These are phyloP conservation scores for Marasmius oreades DNA, from an alignment of 1,284 basidiomycete genomes.

Conservation along the genomic window DNA sequence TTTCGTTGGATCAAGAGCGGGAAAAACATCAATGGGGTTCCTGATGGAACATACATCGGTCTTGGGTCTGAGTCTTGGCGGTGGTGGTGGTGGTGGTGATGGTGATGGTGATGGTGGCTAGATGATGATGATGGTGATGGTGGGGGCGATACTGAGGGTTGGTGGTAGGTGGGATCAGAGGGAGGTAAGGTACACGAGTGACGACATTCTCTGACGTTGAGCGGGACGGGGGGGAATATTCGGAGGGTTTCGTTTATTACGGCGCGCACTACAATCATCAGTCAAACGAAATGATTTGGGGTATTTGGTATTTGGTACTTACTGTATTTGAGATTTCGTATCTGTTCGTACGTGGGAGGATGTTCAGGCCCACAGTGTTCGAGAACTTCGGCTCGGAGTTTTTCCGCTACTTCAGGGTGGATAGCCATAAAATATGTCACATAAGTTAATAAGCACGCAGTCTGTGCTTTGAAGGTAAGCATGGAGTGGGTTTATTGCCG, in stretches of 20 bases:
- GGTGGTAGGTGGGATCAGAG: conserved; percentile 43
- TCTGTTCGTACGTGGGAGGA: conserved; percentile 48
- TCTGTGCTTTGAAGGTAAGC: conserved; percentile 32
- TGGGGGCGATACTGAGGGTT: conserved; percentile 1
- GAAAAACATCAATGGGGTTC: conserved; percentile 53
- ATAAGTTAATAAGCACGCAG: conserved; percentile 59
- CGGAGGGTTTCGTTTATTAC: conserved; percentile 72
- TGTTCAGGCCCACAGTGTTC: conserved; percentile 44
- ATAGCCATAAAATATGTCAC: conserved; percentile 64
- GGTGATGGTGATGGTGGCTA: too few species aligned
- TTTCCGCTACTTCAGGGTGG: conserved; percentile 49
- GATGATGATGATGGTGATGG: too few species aligned
- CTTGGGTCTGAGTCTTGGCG: conserved; percentile 23
- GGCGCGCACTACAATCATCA: conserved; percentile 55
- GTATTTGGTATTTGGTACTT: too few species aligned
- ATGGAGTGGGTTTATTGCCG: not conserved
- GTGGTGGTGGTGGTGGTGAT: too few species aligned
- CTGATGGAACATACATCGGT: conserved; percentile 57
- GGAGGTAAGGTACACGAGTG: conserved; percentile 47
- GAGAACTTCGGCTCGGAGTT: conserved; percentile 60
- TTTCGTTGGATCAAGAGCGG: conserved; percentile 62
- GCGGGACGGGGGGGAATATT: conserved; percentile 68
- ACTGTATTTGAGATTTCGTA: conserved; percentile 62
- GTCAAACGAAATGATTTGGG: too few species aligned
- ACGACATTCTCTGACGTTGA: conserved; percentile 60